Base-by-base conservation (phyloP, 306 rosid genomes). In the Arachis hypogaea region DNA sequence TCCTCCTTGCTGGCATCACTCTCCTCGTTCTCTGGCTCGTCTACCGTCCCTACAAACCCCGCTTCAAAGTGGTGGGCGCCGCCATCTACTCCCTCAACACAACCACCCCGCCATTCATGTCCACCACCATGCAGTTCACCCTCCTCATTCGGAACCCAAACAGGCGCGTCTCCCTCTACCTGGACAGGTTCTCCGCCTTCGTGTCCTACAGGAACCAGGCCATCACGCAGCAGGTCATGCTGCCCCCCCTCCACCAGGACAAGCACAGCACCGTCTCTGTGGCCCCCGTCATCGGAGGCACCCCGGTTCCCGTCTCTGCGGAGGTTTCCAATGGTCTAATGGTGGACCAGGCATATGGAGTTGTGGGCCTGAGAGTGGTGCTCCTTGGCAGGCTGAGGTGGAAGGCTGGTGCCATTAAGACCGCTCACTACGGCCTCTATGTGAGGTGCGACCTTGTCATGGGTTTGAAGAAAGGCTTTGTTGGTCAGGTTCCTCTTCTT, bases 401-500 rank as follows among this genome's bases (percentile, higher is more conserved):
- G 98, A 91, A 89, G 66, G 78, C 88, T 0, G 92, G 88, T 4
- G 80, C 82, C 9, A 74, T 94, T 36, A 85, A 11, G 61, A 89
- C 88, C 0, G 68, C 61, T 7, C 97, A 85, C 57, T 82, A 91
- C 49, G 84, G 86, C 11, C 30, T 89, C 14, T 77, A 84, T 63
- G 96, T 87, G 0, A 88, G 76, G 69, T 94, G 98, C 57, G 94
- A 89, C 51, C 41, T 91, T 2, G n/a, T 88, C 83, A 69, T 94
- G 10, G 91, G 90, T 30, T 68, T 88, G 29, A 91, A 88, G 93
- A 85, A 66, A 65, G 97, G 91, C 2, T 67, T 84, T 44, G 78
- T 86, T 30, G 98, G 98, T 61, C 97, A 85, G 77, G 85, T 86
- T 50, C 96, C 98, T 3, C 72, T 94, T 76, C 96, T 91, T 11